Base-by-base conservation (phyloP, 495 filamentous ascomycete genomes). In the Penicillium salamii region DNA sequence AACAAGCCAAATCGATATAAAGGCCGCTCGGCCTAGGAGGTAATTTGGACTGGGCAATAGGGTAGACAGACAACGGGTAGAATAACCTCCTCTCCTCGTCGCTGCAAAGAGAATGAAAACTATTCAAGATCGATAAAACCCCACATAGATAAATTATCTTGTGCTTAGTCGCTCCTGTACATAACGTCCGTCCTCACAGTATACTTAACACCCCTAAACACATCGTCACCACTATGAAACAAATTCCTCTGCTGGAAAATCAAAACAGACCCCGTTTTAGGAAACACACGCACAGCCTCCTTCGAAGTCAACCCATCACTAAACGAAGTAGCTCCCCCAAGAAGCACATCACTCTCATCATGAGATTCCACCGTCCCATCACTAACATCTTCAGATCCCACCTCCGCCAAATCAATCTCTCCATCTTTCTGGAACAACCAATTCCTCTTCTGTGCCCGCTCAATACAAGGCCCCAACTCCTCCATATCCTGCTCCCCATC, bases 131-230 rank as follows among this genome's bases (percentile, higher is more conserved):
- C n/a, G n/a, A n/a, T n/a, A n/a, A n/a, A n/a, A n/a, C n/a, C n/a
- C n/a, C n/a, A n/a, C n/a, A n/a, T n/a, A n/a, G n/a, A n/a, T n/a
- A n/a, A n/a, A n/a, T n/a, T n/a, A n/a, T n/a, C n/a, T n/a, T n/a
- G n/a, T n/a, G n/a, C n/a, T n/a, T n/a, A n/a, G n/a, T n/a, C n/a
- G n/a, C n/a, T n/a, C n/a, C n/a, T n/a, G n/a, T 88, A 95, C 85
- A 93, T 82, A 23, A 92, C 52, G 71, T 95, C 90, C 8, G 84
- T 83, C 49, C 90, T 71, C 66, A 93, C 75, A 0, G 87, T 92
- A 55, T 84, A 86, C 68, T 95, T 93, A 9, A 78, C 71, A 0
- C 90, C 90, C n/a, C 63, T 59, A 29, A 74, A 67, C 5, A 93
- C 87, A 54, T 90, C 82, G 49, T 87, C 88, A 1, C 90, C 90